Evolutionary conservation across 2,329 filamentous ascomycete genomes (phyloP).

Genomic region (Fusarium sp.): DNA sequence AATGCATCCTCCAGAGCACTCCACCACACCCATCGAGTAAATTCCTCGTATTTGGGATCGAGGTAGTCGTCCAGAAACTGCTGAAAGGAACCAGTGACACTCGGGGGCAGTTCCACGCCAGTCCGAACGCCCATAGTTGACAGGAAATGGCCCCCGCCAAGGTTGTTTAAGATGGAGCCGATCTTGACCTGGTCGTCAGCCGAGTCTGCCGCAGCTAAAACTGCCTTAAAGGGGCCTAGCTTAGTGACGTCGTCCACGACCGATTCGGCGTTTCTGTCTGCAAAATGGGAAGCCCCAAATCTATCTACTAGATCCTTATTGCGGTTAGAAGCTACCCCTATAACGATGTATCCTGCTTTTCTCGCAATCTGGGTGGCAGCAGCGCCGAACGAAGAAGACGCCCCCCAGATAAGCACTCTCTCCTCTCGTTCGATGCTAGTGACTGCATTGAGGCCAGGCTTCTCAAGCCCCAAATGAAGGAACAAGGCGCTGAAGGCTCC

Average conservation of each 20-base stretch:
- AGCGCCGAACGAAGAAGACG: neutral
- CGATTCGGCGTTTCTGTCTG: neutral
- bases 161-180: neutral
- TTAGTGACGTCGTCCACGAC: neutral
- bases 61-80: neutral
- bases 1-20: neutral
- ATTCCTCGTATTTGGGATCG: neutral
- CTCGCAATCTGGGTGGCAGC: neutral
- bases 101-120: neutral
- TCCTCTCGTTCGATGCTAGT: neutral
- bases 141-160: neutral
- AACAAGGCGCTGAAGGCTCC: neutral
- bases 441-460: neutral
- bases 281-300: neutral
- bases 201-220: neutral
- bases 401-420: neutral
- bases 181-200: neutral
- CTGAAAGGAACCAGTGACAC: neutral
- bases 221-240: neutral
- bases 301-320: neutral
- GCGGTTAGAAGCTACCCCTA: neutral
- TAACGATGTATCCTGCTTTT: neutral
- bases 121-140: neutral
- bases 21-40: neutral
- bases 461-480: neutral